Conservation (phyloP, 768 basidiomycete genomes). For the Daedalea quercina region DNA sequence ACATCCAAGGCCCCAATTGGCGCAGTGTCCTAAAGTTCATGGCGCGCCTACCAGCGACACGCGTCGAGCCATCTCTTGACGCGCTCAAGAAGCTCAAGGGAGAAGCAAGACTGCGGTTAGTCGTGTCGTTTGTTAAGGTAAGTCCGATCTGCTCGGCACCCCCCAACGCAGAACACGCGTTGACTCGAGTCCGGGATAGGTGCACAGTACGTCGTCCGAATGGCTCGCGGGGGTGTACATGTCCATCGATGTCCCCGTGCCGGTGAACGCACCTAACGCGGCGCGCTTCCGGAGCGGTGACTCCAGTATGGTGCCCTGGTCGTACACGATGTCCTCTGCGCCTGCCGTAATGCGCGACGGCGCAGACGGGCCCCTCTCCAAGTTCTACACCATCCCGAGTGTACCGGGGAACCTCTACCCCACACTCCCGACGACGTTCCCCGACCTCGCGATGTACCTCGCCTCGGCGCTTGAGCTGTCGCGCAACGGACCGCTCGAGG, state of each 20-base stretch:
- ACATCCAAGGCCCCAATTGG: constrained; percentile 73
- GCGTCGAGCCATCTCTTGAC: constrained; percentile 65
- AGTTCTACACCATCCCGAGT: constrained; percentile 65
- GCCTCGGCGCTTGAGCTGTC: constrained; percentile 67
- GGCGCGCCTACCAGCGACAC: constrained; percentile 64
- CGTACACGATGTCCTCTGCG: constrained; percentile 54
- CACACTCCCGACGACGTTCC: constrained; percentile 66
- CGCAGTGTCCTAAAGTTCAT: constrained; percentile 66
- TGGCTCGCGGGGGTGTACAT: constrained; percentile 79
- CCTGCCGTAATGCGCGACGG: constrained; percentile 61
- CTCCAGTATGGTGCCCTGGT: constrained; percentile 63
- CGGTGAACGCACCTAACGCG: constrained; percentile 35
- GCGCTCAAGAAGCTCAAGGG: constrained; percentile 51
- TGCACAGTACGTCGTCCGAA: constrained; percentile 47
- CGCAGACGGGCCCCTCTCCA: constrained; percentile 56
- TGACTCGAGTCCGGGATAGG: constrained; percentile 30
- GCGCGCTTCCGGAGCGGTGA: constrained; percentile 50
- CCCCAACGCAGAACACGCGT: neutral
- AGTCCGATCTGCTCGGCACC: constrained; percentile 9
- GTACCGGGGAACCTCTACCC: constrained; percentile 57
- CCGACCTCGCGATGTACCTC: constrained; percentile 69
- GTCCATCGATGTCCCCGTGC: constrained; percentile 63
- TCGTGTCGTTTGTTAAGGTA: constrained; percentile 77
- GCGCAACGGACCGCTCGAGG: constrained; percentile 51
- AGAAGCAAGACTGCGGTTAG: constrained; percentile 58